Base-by-base conservation (phyloP, 768 basidiomycete genomes). In the Multifurca ochricompacta region DNA sequence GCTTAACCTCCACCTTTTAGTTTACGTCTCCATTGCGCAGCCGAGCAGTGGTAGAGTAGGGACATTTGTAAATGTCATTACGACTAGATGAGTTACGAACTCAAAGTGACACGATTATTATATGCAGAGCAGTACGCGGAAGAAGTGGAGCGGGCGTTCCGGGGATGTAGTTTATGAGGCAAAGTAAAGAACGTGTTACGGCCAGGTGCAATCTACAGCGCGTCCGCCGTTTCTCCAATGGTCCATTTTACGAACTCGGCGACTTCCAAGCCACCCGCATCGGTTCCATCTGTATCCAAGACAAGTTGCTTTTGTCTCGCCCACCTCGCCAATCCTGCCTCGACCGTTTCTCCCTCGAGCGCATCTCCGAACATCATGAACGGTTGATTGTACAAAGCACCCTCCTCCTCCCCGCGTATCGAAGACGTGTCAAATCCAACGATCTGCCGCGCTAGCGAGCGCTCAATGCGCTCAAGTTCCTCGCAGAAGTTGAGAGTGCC, bases 381-480 rank as follows among this genome's bases (percentile, higher is more conserved):
- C 9, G 59, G 59, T 32, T 61, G 59, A n/a, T 54, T 41, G 35
- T 59, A 61, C 8, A 61, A 31, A 11, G 59, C 59, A 2, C 49
- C 53, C 36, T 54, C 48, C 6, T 41, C 59, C 10, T 36, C 48
- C 10, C 48, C 46, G 16, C 53, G 58, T 49, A 61, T 44, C 23
- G 49, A 32, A 6, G 13, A 30, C 35, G 59, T 59, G 19, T 59
- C 59, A 21, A 59, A 61, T 13, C 59, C 59, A 5, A 59, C 59
- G 6, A 61, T 61, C 36, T 61, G 59, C 30, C 59, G 36, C 19
- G 49, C 59, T 6, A 61, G 41, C 31, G 59, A 31, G 9, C 59
- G 57, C 40, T 61, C 58, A 6, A 61, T 5, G n/a, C 54, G 56
- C 39, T 56, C 58, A 32, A 61, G 54, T 34, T 53, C 58, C 36